Evolutionary conservation across 192 early-diverging fungal genomes (phyloP).

Genomic region (Chytriomyces sp.): DNA sequence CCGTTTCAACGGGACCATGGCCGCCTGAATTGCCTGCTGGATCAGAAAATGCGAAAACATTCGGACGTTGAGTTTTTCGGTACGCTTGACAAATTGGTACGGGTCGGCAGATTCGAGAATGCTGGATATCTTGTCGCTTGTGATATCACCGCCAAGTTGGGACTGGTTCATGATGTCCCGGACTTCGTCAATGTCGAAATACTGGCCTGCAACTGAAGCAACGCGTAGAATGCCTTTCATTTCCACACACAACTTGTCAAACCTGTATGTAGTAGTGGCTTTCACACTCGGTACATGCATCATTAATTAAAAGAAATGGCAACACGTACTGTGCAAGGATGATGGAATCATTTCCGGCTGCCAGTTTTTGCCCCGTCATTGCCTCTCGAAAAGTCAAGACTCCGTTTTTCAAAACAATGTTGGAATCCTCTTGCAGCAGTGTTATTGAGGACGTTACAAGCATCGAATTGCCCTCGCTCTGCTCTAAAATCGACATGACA

Average conservation of each 20-base stretch:
- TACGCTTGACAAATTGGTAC: background rate
- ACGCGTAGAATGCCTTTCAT: slow-evolving; percentile 14
- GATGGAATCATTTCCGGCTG: background rate
- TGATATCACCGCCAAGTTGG: background rate
- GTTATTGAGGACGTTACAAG: background rate
- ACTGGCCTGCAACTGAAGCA: slow-evolving; percentile 11
- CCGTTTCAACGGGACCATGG: background rate
- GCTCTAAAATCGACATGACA: background rate
- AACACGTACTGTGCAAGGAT: background rate
- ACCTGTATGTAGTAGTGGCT: background rate
- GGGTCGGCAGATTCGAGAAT: background rate
- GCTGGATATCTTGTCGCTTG: background rate
- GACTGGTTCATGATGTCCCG: background rate
- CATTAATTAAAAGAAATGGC: background rate
- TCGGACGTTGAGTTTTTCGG: background rate
- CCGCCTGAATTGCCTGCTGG: slow-evolving; percentile 3
- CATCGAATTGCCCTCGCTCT: background rate
- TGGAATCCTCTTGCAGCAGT: background rate
- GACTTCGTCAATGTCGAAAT: slow-evolving; percentile 10
- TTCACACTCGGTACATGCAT: background rate
- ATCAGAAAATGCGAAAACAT: slow-evolving; percentile 20
- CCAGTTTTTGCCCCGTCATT: background rate
- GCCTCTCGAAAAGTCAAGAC: background rate
- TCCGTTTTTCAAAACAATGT: background rate
- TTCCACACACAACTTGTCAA: background rate